Base-by-base conservation (phyloP, 768 basidiomycete genomes). In the Auriscalpium vulgare region DNA sequence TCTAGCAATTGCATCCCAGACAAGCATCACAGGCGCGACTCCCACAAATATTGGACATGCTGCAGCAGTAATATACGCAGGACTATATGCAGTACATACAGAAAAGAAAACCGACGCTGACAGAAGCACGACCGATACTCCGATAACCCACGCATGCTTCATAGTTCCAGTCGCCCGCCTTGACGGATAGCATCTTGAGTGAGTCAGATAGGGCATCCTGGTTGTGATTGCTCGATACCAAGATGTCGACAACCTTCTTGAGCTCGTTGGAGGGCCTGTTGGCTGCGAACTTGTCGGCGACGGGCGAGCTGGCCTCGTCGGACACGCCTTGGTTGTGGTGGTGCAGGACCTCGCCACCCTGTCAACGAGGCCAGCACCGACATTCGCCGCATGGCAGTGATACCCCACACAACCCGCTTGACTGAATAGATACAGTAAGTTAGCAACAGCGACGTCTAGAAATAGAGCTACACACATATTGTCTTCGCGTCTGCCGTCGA, bases 371-470 rank as follows among this genome's bases (percentile, higher is more conserved):
- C 80, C 37, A 87, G 74, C 37, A 77, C 72, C 16, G 85, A 77
- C 85, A 95, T 85, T 56, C 91, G 78, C 63, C 84, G 85, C 69
- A 92, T 79, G 11, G 93, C 92, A 67, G 86, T 85, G 76, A 95
- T 91, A 50, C 88, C 83, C 65, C 86, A 78, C 3, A 91, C 88
- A 3, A 90, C 92, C 68, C 88, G 90, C 62, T 87, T 86, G 91
- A 92, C 91, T 93, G 67, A 21, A 53, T 3, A 34, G 14, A 46
- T 8, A 21, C 19, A 36, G 59, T 57, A 62, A 56, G 14, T 59
- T 48, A 62, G n/a, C n/a, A n/a, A n/a, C n/a, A n/a, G 23, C 23
- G 5, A 29, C 23, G 5, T 2, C 23, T 2, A 29, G 5, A 29
- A 29, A 29, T 29, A 29, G 29, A 47, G 43, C 14, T 34, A 55